phyloP scores from a whole-genome alignment of 2,329 filamentous ascomycete genomes.

The Fusarium nurragi region DNA sequence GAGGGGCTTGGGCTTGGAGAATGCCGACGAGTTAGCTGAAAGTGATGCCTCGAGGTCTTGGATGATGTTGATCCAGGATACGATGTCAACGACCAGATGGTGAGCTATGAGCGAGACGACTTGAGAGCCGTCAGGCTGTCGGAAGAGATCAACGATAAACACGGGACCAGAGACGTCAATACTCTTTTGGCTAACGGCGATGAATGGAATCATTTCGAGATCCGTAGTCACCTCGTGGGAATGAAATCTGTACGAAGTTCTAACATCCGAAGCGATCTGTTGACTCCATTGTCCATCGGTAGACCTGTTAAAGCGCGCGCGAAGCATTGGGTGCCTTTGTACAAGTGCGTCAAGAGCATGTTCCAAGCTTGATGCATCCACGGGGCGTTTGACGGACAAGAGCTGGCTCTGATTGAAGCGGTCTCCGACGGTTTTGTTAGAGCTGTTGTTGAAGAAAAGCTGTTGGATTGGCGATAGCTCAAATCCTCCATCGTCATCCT shows the following conservation, averaged over 20 bases:
- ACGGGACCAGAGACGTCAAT: slow-evolving; percentile 8
- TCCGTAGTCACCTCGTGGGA: slow-evolving; percentile 20
- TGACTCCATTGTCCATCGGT: slow-evolving; percentile 30
- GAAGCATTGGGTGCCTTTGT: slow-evolving; percentile 49
- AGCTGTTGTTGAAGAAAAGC: slow-evolving; percentile 51
- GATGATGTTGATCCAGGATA: slow-evolving; percentile 57
- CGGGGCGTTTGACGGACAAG: slow-evolving; percentile 42
- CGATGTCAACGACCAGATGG: slow-evolving; percentile 55
- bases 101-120: slow-evolving; percentile 48
- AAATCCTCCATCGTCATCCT: slow-evolving; percentile 40
- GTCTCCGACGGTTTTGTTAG: slow-evolving; percentile 41
- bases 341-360: slow-evolving; percentile 43
- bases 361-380: slow-evolving; percentile 27
- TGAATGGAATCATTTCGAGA: neutral
- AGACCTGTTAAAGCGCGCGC: slow-evolving; percentile 45
- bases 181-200: slow-evolving; percentile 2
- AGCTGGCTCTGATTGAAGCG: slow-evolving; percentile 59
- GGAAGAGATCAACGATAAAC: slow-evolving; percentile 18
- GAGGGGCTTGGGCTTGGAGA: slow-evolving; percentile 35
- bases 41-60: slow-evolving; percentile 55
- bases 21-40: slow-evolving; percentile 22
- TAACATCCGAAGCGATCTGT: slow-evolving; percentile 34
- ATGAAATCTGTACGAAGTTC: slow-evolving; percentile 34
- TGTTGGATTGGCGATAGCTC: slow-evolving; percentile 56
- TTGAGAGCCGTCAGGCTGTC: slow-evolving; percentile 21